Evolutionary conservation across 2,329 filamentous ascomycete genomes (phyloP).

Genomic region (Arthroderma uncinatum): DNA sequence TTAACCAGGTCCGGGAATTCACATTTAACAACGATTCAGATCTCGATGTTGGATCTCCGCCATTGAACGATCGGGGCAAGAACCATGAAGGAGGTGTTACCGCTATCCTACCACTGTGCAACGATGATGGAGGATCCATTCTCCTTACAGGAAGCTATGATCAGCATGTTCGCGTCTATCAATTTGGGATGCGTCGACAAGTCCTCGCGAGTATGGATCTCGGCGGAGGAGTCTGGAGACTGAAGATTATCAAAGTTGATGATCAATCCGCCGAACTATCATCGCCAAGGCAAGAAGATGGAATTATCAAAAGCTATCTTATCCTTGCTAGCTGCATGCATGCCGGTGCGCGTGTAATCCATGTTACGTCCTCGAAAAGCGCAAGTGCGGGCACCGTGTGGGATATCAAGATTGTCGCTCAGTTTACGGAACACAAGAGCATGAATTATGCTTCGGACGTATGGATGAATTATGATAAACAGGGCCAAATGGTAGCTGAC

Average conservation of each 20-base stretch:
- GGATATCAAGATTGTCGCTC: slow-evolving; percentile 53
- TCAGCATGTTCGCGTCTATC: slow-evolving; percentile 60
- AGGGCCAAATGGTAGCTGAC: slow-evolving; percentile 6
- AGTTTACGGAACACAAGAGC: slow-evolving; percentile 76
- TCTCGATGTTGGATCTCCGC: slow-evolving; percentile 12
- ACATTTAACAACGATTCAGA: slow-evolving; percentile 8
- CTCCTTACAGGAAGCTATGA: slow-evolving; percentile 87
- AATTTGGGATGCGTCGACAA: slow-evolving; percentile 28
- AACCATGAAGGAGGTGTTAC: slow-evolving; percentile 77
- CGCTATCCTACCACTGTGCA: slow-evolving; percentile 61
- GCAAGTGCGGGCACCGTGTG: slow-evolving; percentile 40
- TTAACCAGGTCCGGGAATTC: slow-evolving; percentile 27
- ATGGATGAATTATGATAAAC: slow-evolving; percentile 20
- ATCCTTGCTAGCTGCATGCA: slow-evolving; percentile 93
- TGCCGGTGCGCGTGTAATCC: slow-evolving; percentile 61
- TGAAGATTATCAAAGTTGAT: slow-evolving; percentile 44
- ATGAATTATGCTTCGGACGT: slow-evolving; percentile 87
- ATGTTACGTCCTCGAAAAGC: slow-evolving; percentile 25
- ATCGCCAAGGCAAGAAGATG: slow-evolving; percentile 6
- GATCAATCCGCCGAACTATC: background rate
- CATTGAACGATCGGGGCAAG: slow-evolving; percentile 39
- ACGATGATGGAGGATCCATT: slow-evolving; percentile 41
- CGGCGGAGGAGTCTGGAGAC: slow-evolving; percentile 74
- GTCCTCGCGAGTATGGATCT: slow-evolving; percentile 56
- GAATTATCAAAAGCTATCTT: slow-evolving; percentile 25